phyloP scores from a whole-genome alignment of 208 protist species.

The Crithidia sp. region DNA sequence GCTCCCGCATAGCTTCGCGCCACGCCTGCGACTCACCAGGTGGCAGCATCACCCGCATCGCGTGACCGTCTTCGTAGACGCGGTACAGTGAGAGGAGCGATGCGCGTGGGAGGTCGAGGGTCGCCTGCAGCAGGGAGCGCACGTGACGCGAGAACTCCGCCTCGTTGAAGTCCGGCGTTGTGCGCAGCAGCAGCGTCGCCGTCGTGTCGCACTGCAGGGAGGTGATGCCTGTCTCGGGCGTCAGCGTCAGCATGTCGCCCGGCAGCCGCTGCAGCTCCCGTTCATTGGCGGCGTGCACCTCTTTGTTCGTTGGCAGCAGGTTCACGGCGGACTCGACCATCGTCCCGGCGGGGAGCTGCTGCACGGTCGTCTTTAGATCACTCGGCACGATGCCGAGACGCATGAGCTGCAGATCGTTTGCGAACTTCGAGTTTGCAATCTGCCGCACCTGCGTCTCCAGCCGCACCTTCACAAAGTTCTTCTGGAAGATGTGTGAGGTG shows the following conservation, averaged over 20 bases:
- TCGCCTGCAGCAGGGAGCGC: slow-evolving; percentile 77
- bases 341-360: slow-evolving; percentile 79
- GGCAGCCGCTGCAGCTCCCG: slow-evolving; percentile 68
- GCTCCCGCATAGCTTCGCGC: slow-evolving; percentile 82
- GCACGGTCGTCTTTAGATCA: slow-evolving; percentile 62
- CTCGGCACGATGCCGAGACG: slow-evolving; percentile 70
- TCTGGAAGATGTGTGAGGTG: slow-evolving; percentile 64
- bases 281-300: slow-evolving; percentile 86
- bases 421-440: slow-evolving; percentile 63
- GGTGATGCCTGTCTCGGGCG: slow-evolving; percentile 82
- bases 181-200: slow-evolving; percentile 83
- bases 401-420: slow-evolving; percentile 75
- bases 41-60: slow-evolving; percentile 87
- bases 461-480: slow-evolving; percentile 81
- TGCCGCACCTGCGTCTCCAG: slow-evolving; percentile 81
- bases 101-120: slow-evolving; percentile 73
- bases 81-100: slow-evolving; percentile 82
- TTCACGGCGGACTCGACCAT: slow-evolving; percentile 88
- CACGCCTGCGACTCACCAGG: slow-evolving; percentile 78
- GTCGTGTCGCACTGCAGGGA: slow-evolving; percentile 78
- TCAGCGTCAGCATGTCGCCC: slow-evolving; percentile 73
- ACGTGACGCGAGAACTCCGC: slow-evolving; percentile 75
- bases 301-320: slow-evolving; percentile 86
- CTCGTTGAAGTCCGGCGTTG: slow-evolving; percentile 71
- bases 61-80: slow-evolving; percentile 87